These are phyloP conservation scores for Alternaria arbusti DNA, from an alignment of 2,329 filamentous ascomycete genomes.

Conservation along the genomic window DNA sequence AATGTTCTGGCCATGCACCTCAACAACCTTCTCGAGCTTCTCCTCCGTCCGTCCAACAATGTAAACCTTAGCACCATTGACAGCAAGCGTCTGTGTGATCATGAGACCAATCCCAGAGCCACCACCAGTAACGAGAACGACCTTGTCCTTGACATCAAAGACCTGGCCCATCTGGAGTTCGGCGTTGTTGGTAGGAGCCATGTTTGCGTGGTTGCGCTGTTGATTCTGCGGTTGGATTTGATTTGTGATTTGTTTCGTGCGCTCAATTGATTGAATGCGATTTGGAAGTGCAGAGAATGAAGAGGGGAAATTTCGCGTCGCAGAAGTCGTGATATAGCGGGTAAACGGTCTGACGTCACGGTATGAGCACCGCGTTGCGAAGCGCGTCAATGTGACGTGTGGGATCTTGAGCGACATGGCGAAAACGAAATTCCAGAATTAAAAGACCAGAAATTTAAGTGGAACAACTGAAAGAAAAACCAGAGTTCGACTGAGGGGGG, in stretches of 20 bases:
- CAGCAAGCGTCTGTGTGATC: slow-evolving; percentile 54
- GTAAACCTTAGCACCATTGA: slow-evolving; percentile 57
- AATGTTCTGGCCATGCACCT: slow-evolving; percentile 53
- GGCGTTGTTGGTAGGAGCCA: slow-evolving; percentile 41
- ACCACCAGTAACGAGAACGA: slow-evolving; percentile 54
- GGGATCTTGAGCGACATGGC: slow-evolving; percentile 6
- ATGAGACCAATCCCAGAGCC: slow-evolving; percentile 58
- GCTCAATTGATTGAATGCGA: slow-evolving; percentile 16
- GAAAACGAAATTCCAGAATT: background rate
- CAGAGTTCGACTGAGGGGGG: background rate
- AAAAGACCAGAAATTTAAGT: background rate
- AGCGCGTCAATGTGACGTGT: slow-evolving; percentile 31
- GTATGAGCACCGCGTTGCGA: slow-evolving; percentile 14
- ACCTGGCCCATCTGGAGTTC: slow-evolving; percentile 42
- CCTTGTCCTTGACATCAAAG: slow-evolving; percentile 49
- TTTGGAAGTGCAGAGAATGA: background rate
- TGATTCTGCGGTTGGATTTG: slow-evolving; percentile 14
- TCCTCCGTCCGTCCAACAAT: slow-evolving; percentile 56
- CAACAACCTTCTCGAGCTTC: slow-evolving; percentile 56
- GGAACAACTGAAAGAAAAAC: background rate
- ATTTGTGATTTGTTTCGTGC: slow-evolving; percentile 19
- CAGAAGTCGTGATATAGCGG: slow-evolving; percentile 24
- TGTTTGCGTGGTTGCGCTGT: slow-evolving; percentile 28
- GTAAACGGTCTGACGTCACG: slow-evolving; percentile 35
- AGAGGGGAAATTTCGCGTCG: slow-evolving; percentile 1